Evolutionary conservation across 306 rosid species (phyloP).

Genomic region (Adenanthera pavonina): DNA sequence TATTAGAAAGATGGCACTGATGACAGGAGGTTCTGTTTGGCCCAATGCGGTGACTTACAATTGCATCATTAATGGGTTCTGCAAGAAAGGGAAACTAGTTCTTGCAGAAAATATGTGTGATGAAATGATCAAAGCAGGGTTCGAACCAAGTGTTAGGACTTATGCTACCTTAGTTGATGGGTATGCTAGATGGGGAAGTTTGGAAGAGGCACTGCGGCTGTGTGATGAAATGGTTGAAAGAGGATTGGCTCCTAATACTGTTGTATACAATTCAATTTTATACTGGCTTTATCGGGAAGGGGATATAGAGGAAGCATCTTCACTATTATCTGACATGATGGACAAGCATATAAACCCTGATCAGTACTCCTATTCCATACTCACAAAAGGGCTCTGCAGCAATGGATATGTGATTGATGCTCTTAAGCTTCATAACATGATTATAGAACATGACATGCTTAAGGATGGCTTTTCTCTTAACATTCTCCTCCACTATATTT

Average conservation of each 20-base stretch:
- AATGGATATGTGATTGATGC: slow-evolving; percentile 57
- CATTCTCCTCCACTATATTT: slow-evolving; percentile 57
- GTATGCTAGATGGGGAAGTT: slow-evolving; percentile 54
- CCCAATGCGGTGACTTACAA: slow-evolving; percentile 61
- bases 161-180: slow-evolving; percentile 64
- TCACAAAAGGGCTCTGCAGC: slow-evolving; percentile 56
- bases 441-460: slow-evolving; percentile 40
- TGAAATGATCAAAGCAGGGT: slow-evolving; percentile 53
- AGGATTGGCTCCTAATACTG: slow-evolving; percentile 56
- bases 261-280: slow-evolving; percentile 59
- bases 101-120: slow-evolving; percentile 48
- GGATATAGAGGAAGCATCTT: slow-evolving; percentile 54
- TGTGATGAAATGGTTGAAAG: slow-evolving; percentile 62
- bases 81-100: slow-evolving; percentile 51
- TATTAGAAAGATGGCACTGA: slow-evolving; percentile 42
- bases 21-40: slow-evolving; percentile 44
- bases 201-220: slow-evolving; percentile 58
- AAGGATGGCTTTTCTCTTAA: slow-evolving; percentile 52
- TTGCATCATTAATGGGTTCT: slow-evolving; percentile 59
- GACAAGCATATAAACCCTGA: slow-evolving; percentile 51
- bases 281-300: slow-evolving; percentile 60
- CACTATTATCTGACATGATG: slow-evolving; percentile 57
- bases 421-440: slow-evolving; percentile 44
- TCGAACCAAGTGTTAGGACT: slow-evolving; percentile 49
- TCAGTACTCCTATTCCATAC: slow-evolving; percentile 62